These are phyloP conservation scores for Fusarium nurragi DNA, from an alignment of 2,329 filamentous ascomycete genomes.

Conservation along the genomic window DNA sequence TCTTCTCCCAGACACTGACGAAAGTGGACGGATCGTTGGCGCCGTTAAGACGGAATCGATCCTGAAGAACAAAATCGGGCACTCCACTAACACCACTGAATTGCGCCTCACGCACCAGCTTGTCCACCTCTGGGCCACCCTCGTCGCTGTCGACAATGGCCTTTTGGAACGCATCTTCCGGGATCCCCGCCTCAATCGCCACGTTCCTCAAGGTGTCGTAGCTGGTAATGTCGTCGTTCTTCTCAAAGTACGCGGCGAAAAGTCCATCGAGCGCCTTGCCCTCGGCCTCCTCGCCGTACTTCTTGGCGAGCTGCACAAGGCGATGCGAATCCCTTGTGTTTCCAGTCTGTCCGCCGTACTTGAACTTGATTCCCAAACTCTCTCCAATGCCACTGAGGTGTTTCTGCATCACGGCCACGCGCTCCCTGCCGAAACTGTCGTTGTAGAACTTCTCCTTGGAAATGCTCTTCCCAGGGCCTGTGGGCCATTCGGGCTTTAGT, in stretches of 20 bases:
- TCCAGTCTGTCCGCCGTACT: constrained; percentile 75
- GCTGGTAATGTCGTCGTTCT: constrained; percentile 55
- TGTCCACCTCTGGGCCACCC: constrained; percentile 54
- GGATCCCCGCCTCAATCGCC: constrained; percentile 57
- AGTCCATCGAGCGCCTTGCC: constrained; percentile 62
- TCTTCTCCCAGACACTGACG: constrained; percentile 70
- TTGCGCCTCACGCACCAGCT: constrained; percentile 43
- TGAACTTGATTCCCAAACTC: constrained; percentile 54
- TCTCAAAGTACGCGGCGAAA: constrained; percentile 55
- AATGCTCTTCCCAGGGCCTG: constrained; percentile 46
- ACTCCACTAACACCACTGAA: constrained; percentile 66
- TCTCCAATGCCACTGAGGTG: constrained; percentile 47
- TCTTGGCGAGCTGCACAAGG: constrained; percentile 60
- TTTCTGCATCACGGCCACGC: constrained; percentile 53
- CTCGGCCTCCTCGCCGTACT: constrained; percentile 61
- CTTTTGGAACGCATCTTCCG: constrained; percentile 50
- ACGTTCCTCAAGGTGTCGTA: constrained; percentile 50
- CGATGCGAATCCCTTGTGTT: constrained; percentile 84
- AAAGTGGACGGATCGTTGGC: constrained; percentile 74
- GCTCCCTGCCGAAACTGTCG: constrained; percentile 70
- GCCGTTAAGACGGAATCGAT: constrained; percentile 71
- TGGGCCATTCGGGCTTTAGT: constrained; percentile 51
- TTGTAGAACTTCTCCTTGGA: constrained; percentile 52
- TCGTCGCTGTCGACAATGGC: constrained; percentile 57
- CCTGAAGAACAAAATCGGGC: constrained; percentile 78